Conservation (phyloP, 148 eudicot species). For the Fagopyrum esculentum region DNA sequence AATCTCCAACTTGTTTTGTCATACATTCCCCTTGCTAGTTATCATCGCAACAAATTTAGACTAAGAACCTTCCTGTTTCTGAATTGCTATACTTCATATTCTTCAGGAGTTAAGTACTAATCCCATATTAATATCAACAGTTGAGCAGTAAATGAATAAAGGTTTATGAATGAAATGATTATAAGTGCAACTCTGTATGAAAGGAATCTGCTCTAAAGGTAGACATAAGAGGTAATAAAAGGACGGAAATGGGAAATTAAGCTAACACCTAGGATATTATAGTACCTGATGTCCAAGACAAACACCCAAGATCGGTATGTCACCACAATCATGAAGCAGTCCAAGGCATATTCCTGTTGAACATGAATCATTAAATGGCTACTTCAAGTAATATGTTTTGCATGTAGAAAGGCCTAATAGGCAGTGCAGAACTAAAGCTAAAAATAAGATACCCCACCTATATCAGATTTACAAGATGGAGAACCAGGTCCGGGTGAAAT, state of each 20-base stretch:
- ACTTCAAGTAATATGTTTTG: background rate
- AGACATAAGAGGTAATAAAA: background rate
- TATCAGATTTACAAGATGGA: conserved; percentile 65
- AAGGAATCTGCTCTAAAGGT: background rate
- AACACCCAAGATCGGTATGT: conserved; percentile 95
- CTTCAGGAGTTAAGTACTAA: background rate
- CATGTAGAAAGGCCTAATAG: background rate
- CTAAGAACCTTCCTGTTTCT: background rate
- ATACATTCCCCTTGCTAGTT: background rate
- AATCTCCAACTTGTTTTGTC: background rate
- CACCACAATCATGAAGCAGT: conserved; percentile 70
- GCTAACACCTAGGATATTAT: background rate
- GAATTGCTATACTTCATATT: background rate
- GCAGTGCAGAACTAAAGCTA: background rate
- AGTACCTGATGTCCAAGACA: conserved; percentile 99
- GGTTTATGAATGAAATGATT: background rate
- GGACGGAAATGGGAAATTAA: background rate
- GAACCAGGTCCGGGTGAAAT: conserved; percentile 99
- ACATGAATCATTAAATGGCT: background rate
- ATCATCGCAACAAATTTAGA: background rate
- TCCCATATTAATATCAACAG: background rate
- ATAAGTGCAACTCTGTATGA: background rate
- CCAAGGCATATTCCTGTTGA: conserved; percentile 74
- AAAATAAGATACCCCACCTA: conserved; percentile 45
- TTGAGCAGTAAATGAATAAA: background rate